Conservation (phyloP, 768 basidiomycete species). For the Holtermanniella nyarrowii region DNA sequence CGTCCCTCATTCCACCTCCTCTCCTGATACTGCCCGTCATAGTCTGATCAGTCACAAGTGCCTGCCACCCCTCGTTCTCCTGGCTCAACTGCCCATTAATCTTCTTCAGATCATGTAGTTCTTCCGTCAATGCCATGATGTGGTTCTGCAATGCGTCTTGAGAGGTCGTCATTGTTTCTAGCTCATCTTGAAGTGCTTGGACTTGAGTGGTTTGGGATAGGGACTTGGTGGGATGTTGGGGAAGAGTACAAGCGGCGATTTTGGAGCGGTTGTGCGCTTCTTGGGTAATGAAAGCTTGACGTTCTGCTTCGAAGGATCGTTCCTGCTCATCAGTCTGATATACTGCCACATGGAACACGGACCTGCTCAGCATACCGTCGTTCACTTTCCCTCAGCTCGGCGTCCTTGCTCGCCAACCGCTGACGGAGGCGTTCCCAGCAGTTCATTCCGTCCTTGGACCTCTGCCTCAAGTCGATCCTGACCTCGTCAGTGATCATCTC, state of each 20-base stretch:
- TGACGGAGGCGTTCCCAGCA: slow-evolving; percentile 17
- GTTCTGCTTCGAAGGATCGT: slow-evolving; percentile 29
- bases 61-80: slow-evolving; percentile 95
- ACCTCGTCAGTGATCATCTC: background rate
- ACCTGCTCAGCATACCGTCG: slow-evolving; percentile 34
- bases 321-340: slow-evolving; percentile 17
- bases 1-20: background rate
- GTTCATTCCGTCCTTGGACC: slow-evolving; percentile 20
- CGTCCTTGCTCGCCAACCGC: slow-evolving; percentile 18
- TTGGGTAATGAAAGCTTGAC: slow-evolving; percentile 25
- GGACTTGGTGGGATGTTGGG: background rate
- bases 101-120: slow-evolving; percentile 74
- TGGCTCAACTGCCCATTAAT: slow-evolving; percentile 69
- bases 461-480: slow-evolving; percentile 30
- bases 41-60: slow-evolving; percentile 80
- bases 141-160: slow-evolving; percentile 75
- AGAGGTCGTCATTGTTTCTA: slow-evolving; percentile 77
- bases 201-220: too few relatives aligned
- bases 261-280: slow-evolving; percentile 21
- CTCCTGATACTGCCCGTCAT: slow-evolving; percentile 53
- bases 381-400: slow-evolving; percentile 19
- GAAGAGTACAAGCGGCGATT: background rate
- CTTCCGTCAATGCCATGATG: slow-evolving; percentile 68
- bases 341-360: background rate
- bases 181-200: slow-evolving; percentile 47